phyloP scores from a whole-genome alignment of 352 stramenopile species.

The Phytophthora parvispora region DNA sequence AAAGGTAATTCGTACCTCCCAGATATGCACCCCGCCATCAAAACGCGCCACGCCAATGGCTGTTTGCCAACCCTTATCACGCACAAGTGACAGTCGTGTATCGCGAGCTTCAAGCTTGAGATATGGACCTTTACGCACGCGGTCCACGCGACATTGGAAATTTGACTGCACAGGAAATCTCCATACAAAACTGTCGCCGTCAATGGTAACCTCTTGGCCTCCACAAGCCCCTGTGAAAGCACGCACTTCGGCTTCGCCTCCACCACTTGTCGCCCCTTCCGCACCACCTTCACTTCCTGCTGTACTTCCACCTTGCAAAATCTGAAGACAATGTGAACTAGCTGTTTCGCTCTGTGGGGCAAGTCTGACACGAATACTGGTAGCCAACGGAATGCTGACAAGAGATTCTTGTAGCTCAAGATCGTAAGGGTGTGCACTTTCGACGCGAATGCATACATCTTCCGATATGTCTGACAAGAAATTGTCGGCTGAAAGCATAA shows the following conservation, averaged over 20 bases:
- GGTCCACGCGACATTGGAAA: slow-evolving; percentile 90
- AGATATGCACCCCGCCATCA: slow-evolving; percentile 88
- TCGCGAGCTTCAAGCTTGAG: slow-evolving; percentile 92
- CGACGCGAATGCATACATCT: slow-evolving; percentile 84
- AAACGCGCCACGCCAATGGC: slow-evolving; percentile 90
- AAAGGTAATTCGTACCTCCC: slow-evolving; percentile 90
- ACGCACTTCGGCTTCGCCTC: slow-evolving; percentile 83
- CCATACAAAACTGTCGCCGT: slow-evolving; percentile 90
- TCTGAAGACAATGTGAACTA: slow-evolving; percentile 91
- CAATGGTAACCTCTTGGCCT: slow-evolving; percentile 89
- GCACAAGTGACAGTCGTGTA: slow-evolving; percentile 82
- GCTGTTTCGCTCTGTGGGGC: slow-evolving; percentile 82
- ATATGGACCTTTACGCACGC: slow-evolving; percentile 87
- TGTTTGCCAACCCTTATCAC: slow-evolving; percentile 92
- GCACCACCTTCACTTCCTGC: slow-evolving; percentile 42
- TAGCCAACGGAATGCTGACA: slow-evolving; percentile 86
- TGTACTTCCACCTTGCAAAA: slow-evolving; percentile 73
- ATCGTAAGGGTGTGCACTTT: slow-evolving; percentile 86
- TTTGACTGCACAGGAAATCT: slow-evolving; percentile 90
- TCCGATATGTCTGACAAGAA: slow-evolving; percentile 89
- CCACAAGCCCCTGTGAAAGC: slow-evolving; percentile 88
- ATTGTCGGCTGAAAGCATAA: slow-evolving; percentile 91
- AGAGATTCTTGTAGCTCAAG: slow-evolving; percentile 83
- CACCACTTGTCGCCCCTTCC: slow-evolving; percentile 63
- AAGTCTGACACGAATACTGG: slow-evolving; percentile 86